phyloP scores from a whole-genome alignment of 2,329 filamentous ascomycete genomes.

The Colletotrichum sidae region DNA sequence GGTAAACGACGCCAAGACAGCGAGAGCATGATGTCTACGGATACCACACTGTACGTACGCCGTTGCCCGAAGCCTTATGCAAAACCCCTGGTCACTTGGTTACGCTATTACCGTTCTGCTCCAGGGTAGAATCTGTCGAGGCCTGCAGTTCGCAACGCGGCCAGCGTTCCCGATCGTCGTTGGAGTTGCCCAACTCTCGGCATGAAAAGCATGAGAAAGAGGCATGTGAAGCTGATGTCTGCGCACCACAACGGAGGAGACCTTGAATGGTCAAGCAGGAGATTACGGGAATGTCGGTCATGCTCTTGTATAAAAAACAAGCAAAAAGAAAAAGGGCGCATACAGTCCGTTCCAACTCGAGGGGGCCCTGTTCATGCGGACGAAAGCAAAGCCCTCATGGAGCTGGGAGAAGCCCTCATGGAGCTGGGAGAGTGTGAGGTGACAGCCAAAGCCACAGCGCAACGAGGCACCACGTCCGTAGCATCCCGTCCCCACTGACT shows the following conservation, averaged over 20 bases:
- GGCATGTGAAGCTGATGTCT: conserved; percentile 16
- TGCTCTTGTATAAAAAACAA: neutral
- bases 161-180: neutral
- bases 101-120: conserved; percentile 15
- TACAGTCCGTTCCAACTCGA: neutral
- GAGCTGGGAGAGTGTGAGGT: neutral
- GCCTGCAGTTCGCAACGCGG: neutral
- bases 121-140: neutral
- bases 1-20: no score
- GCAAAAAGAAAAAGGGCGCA: neutral
- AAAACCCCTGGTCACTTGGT: conserved; percentile 10
- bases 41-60: no score
- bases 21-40: no score
- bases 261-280: neutral
- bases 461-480: neutral
- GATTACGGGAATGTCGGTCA: conserved; percentile 5
- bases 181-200: conserved; percentile 9
- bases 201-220: neutral
- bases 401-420: neutral
- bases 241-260: neutral
- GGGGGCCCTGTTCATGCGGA: no score
- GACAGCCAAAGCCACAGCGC: neutral
- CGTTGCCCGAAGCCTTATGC: conserved; percentile 24
- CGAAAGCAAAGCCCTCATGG: neutral
- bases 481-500: conserved; percentile 1